Percentiles rank a stretch among this genome's conserved stretches.
Conservation (phyloP, 2,329 filamentous ascomycete genomes). For the Colletotrichum spinosum region DNA sequence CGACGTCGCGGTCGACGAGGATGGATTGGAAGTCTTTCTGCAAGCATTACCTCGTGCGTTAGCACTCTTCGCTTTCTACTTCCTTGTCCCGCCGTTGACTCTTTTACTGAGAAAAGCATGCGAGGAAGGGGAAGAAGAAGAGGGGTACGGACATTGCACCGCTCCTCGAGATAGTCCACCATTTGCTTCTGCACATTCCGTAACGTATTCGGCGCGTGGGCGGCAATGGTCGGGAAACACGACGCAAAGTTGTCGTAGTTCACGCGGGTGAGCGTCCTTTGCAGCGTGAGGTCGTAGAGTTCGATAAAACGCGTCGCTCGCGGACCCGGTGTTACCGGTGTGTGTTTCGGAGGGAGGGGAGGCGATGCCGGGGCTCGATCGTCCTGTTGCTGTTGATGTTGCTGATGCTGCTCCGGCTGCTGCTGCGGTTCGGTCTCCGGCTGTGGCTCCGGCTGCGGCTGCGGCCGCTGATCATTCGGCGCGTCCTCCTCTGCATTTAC, state of each 20-base stretch:
- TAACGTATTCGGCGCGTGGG: constrained; percentile 62
- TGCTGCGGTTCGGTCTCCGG: neutral
- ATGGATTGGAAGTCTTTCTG: constrained; percentile 70
- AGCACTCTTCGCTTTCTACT: neutral
- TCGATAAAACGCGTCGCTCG: constrained; percentile 67
- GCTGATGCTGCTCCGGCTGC: neutral
- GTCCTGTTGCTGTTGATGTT: constrained; percentile 13
- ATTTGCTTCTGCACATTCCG: constrained; percentile 68
- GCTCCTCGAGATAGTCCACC: constrained; percentile 64
- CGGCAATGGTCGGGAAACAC: constrained; percentile 72
- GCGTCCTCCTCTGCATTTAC: neutral
- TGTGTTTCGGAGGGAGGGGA: constrained; percentile 55
- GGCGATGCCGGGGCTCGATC: constrained; percentile 46
- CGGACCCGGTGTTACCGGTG: constrained; percentile 62
- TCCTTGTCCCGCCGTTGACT: constrained; percentile 26
- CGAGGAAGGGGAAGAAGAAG: neutral
- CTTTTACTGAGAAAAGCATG: neutral
- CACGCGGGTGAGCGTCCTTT: constrained; percentile 53
- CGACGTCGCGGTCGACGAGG: constrained; percentile 62
- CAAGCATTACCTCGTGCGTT: neutral
- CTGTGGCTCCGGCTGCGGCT: constrained; percentile 1
- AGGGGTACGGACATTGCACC: constrained; percentile 59
- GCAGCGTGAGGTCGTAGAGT: constrained; percentile 66
- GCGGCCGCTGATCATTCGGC: neutral
- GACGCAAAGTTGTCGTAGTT: constrained; percentile 68